Conservation (phyloP, 2,329 filamentous ascomycete genomes). For the Fusarium algeriense region DNA sequence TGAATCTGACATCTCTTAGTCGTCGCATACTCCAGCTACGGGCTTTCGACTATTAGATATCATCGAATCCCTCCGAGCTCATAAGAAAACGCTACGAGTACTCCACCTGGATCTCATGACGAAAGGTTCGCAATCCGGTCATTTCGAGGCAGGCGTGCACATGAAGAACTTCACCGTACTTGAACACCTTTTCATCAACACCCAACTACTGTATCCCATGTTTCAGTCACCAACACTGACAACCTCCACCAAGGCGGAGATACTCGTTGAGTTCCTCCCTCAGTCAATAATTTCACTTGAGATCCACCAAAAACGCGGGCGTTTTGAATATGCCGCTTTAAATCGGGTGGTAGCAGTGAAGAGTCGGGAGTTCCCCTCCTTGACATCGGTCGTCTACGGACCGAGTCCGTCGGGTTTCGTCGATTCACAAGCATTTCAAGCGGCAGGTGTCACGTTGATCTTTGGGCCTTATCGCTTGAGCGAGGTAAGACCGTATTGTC, state of each 20-base stretch:
- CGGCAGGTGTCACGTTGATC: neutral
- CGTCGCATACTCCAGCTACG: too few species aligned
- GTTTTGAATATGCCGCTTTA: neutral
- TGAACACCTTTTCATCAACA: neutral
- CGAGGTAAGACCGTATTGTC: neutral
- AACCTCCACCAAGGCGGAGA: neutral
- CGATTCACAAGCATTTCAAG: too few species aligned
- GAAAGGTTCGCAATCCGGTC: fast-evolving
- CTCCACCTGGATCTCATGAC: neutral
- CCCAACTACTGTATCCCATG: neutral
- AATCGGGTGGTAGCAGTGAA: neutral
- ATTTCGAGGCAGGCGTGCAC: fast-evolving
- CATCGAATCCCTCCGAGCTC: neutral
- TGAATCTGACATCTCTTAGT: too few species aligned
- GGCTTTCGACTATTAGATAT: neutral
- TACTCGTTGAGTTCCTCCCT: neutral
- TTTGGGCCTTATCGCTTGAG: neutral
- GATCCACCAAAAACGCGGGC: neutral
- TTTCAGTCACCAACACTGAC: neutral
- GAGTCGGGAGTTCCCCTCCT: neutral
- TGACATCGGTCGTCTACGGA: neutral
- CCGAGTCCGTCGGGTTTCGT: neutral
- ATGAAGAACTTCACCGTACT: neutral
- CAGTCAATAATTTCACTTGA: neutral
- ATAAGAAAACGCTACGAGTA: neutral